A percentile compares a stretch with the other conserved stretches of the same genome.
These are phyloP conservation scores for Balakata baccata DNA, from an alignment of 345 rosid species.

Conservation along the genomic window DNA sequence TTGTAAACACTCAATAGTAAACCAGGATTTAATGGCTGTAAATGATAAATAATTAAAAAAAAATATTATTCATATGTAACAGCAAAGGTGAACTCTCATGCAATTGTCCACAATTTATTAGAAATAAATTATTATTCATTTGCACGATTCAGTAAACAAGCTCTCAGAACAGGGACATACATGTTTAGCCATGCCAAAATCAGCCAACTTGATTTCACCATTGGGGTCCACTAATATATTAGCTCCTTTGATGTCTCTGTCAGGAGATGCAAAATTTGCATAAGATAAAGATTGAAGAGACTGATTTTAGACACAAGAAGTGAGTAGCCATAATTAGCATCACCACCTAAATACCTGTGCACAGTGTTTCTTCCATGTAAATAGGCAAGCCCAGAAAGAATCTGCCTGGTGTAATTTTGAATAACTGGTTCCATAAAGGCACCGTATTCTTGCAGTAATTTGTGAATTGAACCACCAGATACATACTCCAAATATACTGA, in stretches of 20 bases:
- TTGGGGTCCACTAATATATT: slow-evolving; percentile 92
- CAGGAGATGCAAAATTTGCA: slow-evolving; percentile 17
- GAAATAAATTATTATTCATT: not conserved
- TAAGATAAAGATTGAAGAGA: not conserved
- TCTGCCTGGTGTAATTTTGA: slow-evolving; percentile 88
- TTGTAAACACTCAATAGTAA: slow-evolving; percentile 20
- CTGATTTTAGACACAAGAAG: not conserved
- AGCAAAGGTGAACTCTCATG: not conserved
- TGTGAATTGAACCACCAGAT: slow-evolving; percentile 95
- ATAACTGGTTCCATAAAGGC: slow-evolving; percentile 86
- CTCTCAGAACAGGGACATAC: slow-evolving; percentile 41
- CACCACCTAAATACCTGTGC: slow-evolving; percentile 57
- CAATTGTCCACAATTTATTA: not conserved
- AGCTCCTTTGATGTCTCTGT: slow-evolving; percentile 96
- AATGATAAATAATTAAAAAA: not conserved
- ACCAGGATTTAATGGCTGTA: slow-evolving; percentile 9
- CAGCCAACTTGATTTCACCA: slow-evolving; percentile 92
- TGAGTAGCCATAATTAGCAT: slow-evolving; percentile 10
- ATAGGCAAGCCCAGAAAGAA: slow-evolving; percentile 81
- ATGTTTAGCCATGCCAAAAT: slow-evolving; percentile 99
- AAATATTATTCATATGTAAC: not conserved
- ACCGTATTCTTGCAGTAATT: slow-evolving; percentile 92
- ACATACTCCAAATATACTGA: slow-evolving; percentile 94
- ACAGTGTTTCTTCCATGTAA: slow-evolving; percentile 90
- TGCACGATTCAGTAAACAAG: slow-evolving; percentile 6